Conservation (phyloP, 257 asterid species). For the Marsdenia floribunda region DNA sequence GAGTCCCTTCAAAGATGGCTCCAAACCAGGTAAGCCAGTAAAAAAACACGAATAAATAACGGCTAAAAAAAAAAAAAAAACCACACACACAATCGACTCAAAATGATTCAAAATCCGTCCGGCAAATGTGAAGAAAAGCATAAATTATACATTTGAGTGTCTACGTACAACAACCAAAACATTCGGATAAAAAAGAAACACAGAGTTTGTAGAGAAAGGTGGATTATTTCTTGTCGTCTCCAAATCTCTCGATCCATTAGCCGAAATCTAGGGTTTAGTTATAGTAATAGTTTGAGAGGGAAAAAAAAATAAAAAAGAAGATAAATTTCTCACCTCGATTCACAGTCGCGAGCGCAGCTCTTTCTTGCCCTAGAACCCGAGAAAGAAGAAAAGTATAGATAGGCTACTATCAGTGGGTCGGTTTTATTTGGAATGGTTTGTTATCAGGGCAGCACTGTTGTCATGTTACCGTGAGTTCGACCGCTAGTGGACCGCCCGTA, state of each 20-base stretch:
- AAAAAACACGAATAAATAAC: neutral
- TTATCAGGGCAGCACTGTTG: neutral
- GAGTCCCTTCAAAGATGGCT: neutral
- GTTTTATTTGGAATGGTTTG: neutral
- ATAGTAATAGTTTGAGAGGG: neutral
- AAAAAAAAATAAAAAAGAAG: too few relatives aligned
- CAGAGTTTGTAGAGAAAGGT: neutral
- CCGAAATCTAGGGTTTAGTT: neutral
- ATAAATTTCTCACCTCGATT: neutral
- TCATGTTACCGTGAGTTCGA: neutral
- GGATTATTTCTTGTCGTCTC: neutral
- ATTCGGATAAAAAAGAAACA: neutral
- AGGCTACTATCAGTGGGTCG: neutral
- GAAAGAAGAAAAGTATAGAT: neutral
- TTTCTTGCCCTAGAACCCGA: slow-evolving; percentile 3
- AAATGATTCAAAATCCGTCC: neutral
- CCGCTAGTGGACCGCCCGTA: neutral
- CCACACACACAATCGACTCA: neutral
- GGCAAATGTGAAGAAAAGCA: neutral
- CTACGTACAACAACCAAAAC: too few relatives aligned
- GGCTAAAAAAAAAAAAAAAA: neutral
- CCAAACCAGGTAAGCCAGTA: neutral
- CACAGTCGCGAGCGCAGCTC: slow-evolving; percentile 9
- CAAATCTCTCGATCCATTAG: neutral
- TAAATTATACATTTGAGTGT: neutral